phyloP scores from a whole-genome alignment of 768 basidiomycete species.

The Fibroporia radiculosa region DNA sequence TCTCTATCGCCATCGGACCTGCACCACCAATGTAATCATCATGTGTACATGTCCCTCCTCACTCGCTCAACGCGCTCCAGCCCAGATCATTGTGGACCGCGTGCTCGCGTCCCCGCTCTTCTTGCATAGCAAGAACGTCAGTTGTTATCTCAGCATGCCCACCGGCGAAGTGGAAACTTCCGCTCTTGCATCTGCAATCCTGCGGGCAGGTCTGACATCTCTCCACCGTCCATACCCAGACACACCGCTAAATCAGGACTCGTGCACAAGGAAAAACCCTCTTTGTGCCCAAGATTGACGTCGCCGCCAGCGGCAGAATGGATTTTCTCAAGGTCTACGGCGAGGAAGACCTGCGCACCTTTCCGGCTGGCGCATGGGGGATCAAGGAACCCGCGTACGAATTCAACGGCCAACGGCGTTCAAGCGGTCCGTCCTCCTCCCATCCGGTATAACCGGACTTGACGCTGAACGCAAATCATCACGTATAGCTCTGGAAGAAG shows the following conservation, averaged over 20 bases:
- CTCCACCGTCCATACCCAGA: neutral
- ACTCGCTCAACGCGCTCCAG: slow-evolving; percentile 26
- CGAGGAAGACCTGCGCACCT: slow-evolving; percentile 44
- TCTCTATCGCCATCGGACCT: slow-evolving; percentile 36
- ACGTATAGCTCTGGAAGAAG: slow-evolving; percentile 28
- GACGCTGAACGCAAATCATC: slow-evolving; percentile 7
- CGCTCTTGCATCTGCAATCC: slow-evolving; percentile 39
- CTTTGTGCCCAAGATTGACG: slow-evolving; percentile 60
- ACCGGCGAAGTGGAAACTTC: slow-evolving; percentile 59
- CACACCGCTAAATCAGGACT: slow-evolving; percentile 1
- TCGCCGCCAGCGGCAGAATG: slow-evolving; percentile 39
- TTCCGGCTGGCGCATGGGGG: slow-evolving; percentile 64
- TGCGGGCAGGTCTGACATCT: slow-evolving; percentile 43
- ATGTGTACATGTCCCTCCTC: neutral
- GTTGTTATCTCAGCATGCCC: slow-evolving; percentile 82
- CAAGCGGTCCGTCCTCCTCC: slow-evolving; percentile 38
- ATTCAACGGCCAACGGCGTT: slow-evolving; percentile 37
- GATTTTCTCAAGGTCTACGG: slow-evolving; percentile 58
- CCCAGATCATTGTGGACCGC: slow-evolving; percentile 36
- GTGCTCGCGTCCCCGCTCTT: slow-evolving; percentile 49
- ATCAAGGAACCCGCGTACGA: slow-evolving; percentile 56
- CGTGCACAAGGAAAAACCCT: slow-evolving; percentile 47
- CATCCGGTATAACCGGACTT: slow-evolving; percentile 7
- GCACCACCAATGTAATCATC: slow-evolving; percentile 49
- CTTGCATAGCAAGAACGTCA: slow-evolving; percentile 38